These are phyloP conservation scores for Starmerella geochares DNA, from an alignment of 805 yeast species.

Conservation along the genomic window DNA sequence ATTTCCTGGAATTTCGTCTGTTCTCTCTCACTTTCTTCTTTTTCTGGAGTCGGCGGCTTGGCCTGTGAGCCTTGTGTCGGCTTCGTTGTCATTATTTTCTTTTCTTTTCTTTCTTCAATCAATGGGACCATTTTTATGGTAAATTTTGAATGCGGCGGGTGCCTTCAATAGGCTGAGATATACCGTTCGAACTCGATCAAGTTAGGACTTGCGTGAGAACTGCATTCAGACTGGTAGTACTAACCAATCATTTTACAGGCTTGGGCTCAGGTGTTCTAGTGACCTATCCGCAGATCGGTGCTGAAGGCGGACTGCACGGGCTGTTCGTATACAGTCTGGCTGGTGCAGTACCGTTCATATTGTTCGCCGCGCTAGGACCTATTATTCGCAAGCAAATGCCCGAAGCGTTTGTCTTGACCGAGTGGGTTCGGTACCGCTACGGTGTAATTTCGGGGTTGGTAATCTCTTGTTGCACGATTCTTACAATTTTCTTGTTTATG, in stretches of 20 bases:
- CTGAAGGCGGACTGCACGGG: slow-evolving; percentile 78
- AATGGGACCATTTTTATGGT: background rate
- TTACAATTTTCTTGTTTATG: slow-evolving; percentile 79
- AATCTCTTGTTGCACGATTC: slow-evolving; percentile 66
- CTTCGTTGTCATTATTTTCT: background rate
- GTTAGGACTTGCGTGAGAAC: slow-evolving; percentile 77
- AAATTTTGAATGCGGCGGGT: slow-evolving; percentile 20
- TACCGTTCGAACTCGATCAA: slow-evolving; percentile 74
- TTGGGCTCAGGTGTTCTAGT: slow-evolving; percentile 84
- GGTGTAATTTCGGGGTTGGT: slow-evolving; percentile 66
- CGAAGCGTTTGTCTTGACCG: slow-evolving; percentile 81
- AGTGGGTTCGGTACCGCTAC: slow-evolving; percentile 82
- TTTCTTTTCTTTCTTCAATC: background rate
- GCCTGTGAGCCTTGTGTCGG: background rate
- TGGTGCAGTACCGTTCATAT: slow-evolving; percentile 73
- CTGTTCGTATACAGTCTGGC: slow-evolving; percentile 66
- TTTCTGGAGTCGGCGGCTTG: background rate
- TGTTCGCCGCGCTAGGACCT: slow-evolving; percentile 81
- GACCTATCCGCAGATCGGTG: slow-evolving; percentile 79
- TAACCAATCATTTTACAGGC: slow-evolving; percentile 35
- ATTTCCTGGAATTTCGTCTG: background rate
- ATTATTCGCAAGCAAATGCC: slow-evolving; percentile 69
- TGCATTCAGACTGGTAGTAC: slow-evolving; percentile 26
- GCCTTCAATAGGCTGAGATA: slow-evolving; percentile 47
- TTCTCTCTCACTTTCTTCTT: background rate